Evolutionary conservation across 768 basidiomycete species (phyloP).

Genomic region (Pisolithus sp.): DNA sequence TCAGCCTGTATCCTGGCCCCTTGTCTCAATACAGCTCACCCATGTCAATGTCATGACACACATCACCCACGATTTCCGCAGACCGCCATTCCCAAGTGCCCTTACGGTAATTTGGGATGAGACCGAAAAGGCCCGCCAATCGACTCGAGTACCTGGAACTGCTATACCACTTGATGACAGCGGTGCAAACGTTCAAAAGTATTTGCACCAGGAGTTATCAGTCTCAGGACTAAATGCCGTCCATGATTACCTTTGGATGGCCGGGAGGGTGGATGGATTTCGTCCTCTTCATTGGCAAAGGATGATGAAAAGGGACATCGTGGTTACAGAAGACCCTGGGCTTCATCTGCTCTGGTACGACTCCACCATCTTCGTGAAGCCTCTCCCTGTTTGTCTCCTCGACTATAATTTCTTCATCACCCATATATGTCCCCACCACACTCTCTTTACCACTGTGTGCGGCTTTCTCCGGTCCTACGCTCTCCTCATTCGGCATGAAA

Average conservation of each 20-base stretch:
- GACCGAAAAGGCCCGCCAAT: background rate
- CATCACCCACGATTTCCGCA: background rate
- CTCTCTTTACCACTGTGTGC: background rate
- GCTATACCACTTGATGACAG: background rate
- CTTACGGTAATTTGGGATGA: background rate
- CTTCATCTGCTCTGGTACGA: constrained; percentile 6
- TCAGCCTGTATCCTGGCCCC: too few species aligned
- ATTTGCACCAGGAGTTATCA: constrained; percentile 2
- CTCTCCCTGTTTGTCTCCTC: constrained; percentile 2
- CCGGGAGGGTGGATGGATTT: constrained; percentile 4
- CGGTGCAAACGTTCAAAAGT: background rate
- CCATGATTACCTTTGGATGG: constrained; percentile 8
- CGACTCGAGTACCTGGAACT: constrained; percentile 2
- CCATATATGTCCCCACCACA: background rate
- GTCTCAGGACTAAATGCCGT: background rate
- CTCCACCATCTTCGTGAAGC: constrained; percentile 7
- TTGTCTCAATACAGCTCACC: background rate
- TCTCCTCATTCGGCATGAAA: constrained; percentile 3
- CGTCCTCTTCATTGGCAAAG: constrained; percentile 9
- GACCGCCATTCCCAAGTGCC: background rate
- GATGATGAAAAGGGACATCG: constrained; percentile 8
- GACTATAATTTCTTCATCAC: constrained; percentile 1
- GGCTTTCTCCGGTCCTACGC: constrained; percentile 3
- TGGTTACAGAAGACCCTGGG: constrained; percentile 8
- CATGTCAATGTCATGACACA: background rate